These are phyloP conservation scores for Tuber aestivum DNA, from an alignment of 495 filamentous ascomycete species.

Conservation along the genomic window DNA sequence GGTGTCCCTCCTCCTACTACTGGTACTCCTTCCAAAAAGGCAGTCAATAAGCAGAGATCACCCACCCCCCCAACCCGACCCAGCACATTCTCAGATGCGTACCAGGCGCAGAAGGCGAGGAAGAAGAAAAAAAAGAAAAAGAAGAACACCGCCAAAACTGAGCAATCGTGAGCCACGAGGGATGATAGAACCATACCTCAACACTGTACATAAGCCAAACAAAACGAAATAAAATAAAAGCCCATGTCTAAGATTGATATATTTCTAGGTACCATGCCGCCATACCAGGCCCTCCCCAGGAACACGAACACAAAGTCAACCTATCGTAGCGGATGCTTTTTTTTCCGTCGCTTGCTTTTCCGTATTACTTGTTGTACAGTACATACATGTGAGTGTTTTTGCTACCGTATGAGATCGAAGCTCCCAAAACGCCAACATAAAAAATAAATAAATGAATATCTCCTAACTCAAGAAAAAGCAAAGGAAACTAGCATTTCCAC, in stretches of 20 bases:
- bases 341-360: slow-evolving; percentile 20
- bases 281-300: background rate
- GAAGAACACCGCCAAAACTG: slow-evolving; percentile 25
- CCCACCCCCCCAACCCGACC: slow-evolving; percentile 11
- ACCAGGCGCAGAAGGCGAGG: slow-evolving; percentile 44
- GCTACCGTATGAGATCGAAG: slow-evolving; percentile 27
- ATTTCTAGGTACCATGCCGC: background rate
- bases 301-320: background rate
- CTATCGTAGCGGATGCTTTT: background rate
- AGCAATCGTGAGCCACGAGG: background rate
- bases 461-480: slow-evolving; percentile 27
- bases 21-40: background rate
- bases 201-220: background rate
- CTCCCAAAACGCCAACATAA: slow-evolving; percentile 4
- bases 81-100: slow-evolving; percentile 20
- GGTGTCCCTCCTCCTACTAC: background rate
- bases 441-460: slow-evolving; percentile 18
- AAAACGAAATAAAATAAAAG: background rate
- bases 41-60: background rate
- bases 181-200: background rate
- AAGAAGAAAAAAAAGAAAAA: slow-evolving; percentile 45
- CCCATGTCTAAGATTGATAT: background rate
- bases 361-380: slow-evolving; percentile 12
- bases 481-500: background rate
- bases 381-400: slow-evolving; percentile 9